Conservation (phyloP, 306 rosid genomes). For the Rosa persica region DNA sequence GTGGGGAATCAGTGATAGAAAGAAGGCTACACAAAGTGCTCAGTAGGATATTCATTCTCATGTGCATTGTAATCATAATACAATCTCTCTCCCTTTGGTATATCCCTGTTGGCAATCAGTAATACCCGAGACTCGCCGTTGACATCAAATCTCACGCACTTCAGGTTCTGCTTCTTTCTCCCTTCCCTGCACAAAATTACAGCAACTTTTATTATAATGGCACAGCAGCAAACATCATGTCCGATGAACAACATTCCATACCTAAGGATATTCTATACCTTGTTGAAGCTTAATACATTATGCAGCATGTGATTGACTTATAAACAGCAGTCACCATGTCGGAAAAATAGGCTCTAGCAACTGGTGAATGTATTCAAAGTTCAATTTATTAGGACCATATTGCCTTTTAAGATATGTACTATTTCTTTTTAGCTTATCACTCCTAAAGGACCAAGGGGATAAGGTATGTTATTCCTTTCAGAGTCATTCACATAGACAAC, state of each 20-base stretch:
- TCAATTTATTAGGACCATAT: neutral
- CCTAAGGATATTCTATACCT: neutral
- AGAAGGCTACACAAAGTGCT: slow-evolving; percentile 60
- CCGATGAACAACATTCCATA: neutral
- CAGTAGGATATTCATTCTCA: slow-evolving; percentile 92
- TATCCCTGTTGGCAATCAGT: slow-evolving; percentile 80
- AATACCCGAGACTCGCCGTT: slow-evolving; percentile 79
- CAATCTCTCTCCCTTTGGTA: slow-evolving; percentile 86
- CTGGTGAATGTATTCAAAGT: neutral
- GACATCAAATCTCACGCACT: slow-evolving; percentile 75
- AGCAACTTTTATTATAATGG: slow-evolving; percentile 11
- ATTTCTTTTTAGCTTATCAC: neutral
- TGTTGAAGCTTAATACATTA: neutral
- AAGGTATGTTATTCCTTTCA: neutral
- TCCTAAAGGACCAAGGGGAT: neutral
- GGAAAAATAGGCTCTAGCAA: neutral
- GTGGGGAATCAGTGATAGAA: neutral
- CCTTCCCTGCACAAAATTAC: slow-evolving; percentile 65
- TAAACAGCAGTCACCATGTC: neutral
- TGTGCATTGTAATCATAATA: slow-evolving; percentile 90
- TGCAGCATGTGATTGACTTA: neutral
- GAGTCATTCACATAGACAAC: neutral
- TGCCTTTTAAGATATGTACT: neutral
- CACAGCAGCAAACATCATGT: neutral
- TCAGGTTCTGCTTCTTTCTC: slow-evolving; percentile 84